Conservation (phyloP, 208 protist species). For the Leishmania aethiopica region DNA sequence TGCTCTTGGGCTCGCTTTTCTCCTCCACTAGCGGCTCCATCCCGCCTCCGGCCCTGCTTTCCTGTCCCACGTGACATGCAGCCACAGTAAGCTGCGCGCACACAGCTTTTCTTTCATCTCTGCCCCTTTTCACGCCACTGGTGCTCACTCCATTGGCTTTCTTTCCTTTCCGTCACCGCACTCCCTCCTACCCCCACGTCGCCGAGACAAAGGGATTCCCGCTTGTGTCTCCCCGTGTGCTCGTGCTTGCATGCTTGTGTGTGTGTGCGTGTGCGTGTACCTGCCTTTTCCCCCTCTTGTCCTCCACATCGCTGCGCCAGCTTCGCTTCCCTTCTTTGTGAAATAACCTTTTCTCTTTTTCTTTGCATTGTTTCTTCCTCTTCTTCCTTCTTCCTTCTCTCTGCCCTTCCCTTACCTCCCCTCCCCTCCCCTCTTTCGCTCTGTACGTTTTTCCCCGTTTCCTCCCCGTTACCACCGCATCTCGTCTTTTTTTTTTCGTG, state of each 20-base stretch:
- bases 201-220: background rate
- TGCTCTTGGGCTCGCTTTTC: background rate
- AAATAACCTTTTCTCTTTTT: slow-evolving; percentile 8
- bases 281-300: background rate
- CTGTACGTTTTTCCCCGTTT: background rate
- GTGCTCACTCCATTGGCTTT: background rate
- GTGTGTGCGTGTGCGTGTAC: background rate
- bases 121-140: background rate
- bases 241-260: background rate
- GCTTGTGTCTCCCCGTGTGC: background rate
- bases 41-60: background rate
- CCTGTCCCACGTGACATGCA: background rate
- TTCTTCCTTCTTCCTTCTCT: background rate
- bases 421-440: background rate
- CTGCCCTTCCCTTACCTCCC: no score
- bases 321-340: slow-evolving; percentile 1
- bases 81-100: background rate
- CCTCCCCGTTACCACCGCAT: background rate
- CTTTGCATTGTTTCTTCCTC: background rate
- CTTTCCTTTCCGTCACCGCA: background rate
- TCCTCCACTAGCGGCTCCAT: background rate
- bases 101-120: slow-evolving; percentile 11
- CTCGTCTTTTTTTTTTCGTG: background rate
- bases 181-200: background rate
- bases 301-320: background rate